Base-by-base conservation (phyloP, 2,329 filamentous ascomycete genomes). In the Ceratocystis colombiana region DNA sequence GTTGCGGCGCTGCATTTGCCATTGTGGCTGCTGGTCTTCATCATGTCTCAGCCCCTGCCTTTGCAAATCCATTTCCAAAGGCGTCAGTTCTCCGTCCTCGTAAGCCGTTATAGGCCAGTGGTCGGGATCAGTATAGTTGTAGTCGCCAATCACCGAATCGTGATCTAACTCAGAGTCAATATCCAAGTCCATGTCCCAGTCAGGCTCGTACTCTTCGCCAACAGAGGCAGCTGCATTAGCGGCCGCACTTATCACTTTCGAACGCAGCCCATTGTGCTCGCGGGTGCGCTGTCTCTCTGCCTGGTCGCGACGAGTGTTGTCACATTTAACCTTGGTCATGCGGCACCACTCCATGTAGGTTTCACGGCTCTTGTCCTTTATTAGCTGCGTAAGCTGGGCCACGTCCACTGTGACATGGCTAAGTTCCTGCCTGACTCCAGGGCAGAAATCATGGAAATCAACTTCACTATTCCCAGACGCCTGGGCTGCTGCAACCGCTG, bases 291-390 rank as follows among this genome's bases (percentile, higher is more conserved):
- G 37, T 65, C 66, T 22, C 46, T 45, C 10, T 65, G 62, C 3
- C 33, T 37, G 46, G 59, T 68, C 63, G 5, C 28, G 28, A 7
- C 53, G 53, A 33, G 53, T 59, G 15, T 59, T 17, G 53, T 59
- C 53, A 3, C 53, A 59, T 30, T n/a, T 33, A 25, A 28, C 50
- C 50, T 59, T 59, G 53, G 53, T 59, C 6, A 33, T 17, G 53
- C 61, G 33, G 17, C 66, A 68, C 66, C 66, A 68, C 28, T 65
- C 63, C 17, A 20, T 65, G 48, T 65, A 68, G 25, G 55, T 62
- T 20, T 48, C 30, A 22, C 66, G 57, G 1, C 62, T 68, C 44
- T 65, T 57, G 10, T 65, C n/a, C 33, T 68, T 61, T 17, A 68
- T 25, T 5, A 59, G 25, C 12, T 62, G 33, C 12, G 48, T 68